Conservation (phyloP, 2,329 filamentous ascomycete genomes). For the Exophiala alcalophila region DNA sequence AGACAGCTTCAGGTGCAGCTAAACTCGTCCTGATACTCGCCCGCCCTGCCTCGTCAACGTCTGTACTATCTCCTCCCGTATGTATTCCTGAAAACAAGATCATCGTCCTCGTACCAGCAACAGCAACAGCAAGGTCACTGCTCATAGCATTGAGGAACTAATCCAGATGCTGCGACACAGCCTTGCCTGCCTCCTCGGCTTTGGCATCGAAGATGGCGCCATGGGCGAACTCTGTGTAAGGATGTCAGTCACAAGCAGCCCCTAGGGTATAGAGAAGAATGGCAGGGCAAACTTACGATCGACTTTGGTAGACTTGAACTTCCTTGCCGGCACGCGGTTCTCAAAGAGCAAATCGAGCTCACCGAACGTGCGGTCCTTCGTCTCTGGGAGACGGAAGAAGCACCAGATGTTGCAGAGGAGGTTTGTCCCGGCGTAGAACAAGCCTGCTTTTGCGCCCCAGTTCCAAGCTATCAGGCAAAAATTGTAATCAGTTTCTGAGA, state of each 20-base stretch:
- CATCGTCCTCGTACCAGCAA: too few species aligned
- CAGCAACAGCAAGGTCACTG: too few species aligned
- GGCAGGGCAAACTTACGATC: constrained; percentile 21
- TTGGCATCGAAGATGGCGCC: constrained; percentile 9
- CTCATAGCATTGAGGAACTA: too few species aligned
- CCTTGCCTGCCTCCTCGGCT: constrained; percentile 5
- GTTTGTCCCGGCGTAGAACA: constrained; percentile 37
- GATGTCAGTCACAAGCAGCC: too few species aligned
- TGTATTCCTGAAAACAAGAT: too few species aligned
- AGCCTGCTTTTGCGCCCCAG: constrained; percentile 34
- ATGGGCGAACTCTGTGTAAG: constrained; percentile 7
- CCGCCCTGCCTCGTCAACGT: too few species aligned
- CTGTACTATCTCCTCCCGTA: too few species aligned
- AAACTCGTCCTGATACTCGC: too few species aligned
- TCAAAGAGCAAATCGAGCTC: constrained; percentile 25
- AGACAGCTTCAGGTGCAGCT: too few species aligned
- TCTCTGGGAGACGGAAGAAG: constrained; percentile 34
- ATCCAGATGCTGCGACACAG: neutral
- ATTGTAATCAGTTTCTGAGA: neutral
- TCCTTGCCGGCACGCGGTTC: constrained; percentile 36
- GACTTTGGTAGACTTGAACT: constrained; percentile 33
- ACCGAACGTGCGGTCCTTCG: constrained; percentile 24
- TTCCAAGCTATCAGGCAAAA: constrained; percentile 29
- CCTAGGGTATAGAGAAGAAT: too few species aligned
- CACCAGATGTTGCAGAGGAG: constrained; percentile 33